phyloP scores from a whole-genome alignment of 2,329 filamentous ascomycete genomes.

The Neonectria sp. region DNA sequence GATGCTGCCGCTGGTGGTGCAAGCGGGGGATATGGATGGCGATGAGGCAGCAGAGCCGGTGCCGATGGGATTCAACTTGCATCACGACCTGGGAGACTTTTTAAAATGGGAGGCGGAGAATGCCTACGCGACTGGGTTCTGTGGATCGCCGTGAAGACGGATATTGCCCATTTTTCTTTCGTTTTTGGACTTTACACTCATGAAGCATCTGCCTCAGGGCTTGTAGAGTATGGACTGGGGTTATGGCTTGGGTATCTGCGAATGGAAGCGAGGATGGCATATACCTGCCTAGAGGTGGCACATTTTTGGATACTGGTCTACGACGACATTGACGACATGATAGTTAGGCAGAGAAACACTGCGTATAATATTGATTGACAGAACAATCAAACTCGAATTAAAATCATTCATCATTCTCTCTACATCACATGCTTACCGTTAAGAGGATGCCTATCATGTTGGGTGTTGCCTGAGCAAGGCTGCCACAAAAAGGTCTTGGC shows the following conservation, averaged over 20 bases:
- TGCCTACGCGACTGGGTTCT: slow-evolving; percentile 55
- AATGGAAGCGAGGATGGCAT: background rate
- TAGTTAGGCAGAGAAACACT: too few species aligned
- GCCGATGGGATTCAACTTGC: slow-evolving; percentile 74
- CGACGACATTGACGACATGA: background rate
- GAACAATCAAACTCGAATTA: background rate
- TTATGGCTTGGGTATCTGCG: background rate
- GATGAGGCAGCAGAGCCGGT: slow-evolving; percentile 52
- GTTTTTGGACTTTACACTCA: slow-evolving; percentile 2
- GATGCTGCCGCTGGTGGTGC: slow-evolving; percentile 63
- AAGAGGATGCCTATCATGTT: background rate
- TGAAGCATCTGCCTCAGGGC: slow-evolving; percentile 7
- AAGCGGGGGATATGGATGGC: slow-evolving; percentile 55
- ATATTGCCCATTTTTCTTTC: slow-evolving; percentile 12
- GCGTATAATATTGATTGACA: background rate
- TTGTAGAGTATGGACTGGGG: background rate
- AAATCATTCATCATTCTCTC: background rate
- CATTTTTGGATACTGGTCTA: background rate
- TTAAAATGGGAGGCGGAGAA: slow-evolving; percentile 71
- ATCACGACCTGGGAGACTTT: slow-evolving; percentile 72
- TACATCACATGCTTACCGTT: too few species aligned
- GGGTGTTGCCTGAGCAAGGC: background rate
- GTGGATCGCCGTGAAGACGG: slow-evolving; percentile 33
- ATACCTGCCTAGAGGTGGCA: background rate
- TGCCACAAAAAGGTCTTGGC: background rate